Conservation (phyloP, 2,329 filamentous ascomycete species). For the Fusarium setosum region DNA sequence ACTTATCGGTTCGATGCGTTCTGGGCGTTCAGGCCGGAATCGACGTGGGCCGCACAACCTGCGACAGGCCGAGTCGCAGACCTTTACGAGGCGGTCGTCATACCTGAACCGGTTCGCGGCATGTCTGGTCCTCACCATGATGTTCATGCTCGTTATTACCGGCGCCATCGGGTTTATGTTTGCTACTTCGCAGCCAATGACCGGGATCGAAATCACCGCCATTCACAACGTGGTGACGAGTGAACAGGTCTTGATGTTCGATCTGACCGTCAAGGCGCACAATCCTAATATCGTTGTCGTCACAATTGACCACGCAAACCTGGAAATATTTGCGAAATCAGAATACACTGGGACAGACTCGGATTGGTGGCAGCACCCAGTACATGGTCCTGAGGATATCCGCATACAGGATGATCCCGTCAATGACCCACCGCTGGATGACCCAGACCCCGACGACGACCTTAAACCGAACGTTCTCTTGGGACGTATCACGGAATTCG, state of each 20-base stretch:
- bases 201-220: conserved; percentile 79
- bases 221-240: conserved; percentile 93
- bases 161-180: conserved; percentile 90
- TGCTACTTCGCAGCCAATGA: conserved; percentile 88
- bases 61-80: conserved; percentile 79
- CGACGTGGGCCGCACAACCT: conserved; percentile 67
- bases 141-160: conserved; percentile 85
- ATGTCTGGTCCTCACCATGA: conserved; percentile 84
- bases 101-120: conserved; percentile 82
- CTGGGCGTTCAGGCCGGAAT: conserved; percentile 66
- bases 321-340: conserved; percentile 95
- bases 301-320: conserved; percentile 84
- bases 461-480: conserved; percentile 83
- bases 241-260: conserved; percentile 94
- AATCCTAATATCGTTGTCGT: conserved; percentile 96
- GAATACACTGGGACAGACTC: conserved; percentile 81
- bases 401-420: conserved; percentile 46
- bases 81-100: conserved; percentile 71
- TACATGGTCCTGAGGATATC: conserved; percentile 41
- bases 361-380: conserved; percentile 66
- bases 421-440: conserved; percentile 61
- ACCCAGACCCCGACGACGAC: conserved; percentile 72
- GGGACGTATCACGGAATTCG: conserved; percentile 88
- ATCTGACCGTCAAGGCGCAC: conserved; percentile 86
- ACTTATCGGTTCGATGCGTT: conserved; percentile 73